phyloP scores from a whole-genome alignment of 2,329 filamentous ascomycete species.

The Colletotrichum sidae region DNA sequence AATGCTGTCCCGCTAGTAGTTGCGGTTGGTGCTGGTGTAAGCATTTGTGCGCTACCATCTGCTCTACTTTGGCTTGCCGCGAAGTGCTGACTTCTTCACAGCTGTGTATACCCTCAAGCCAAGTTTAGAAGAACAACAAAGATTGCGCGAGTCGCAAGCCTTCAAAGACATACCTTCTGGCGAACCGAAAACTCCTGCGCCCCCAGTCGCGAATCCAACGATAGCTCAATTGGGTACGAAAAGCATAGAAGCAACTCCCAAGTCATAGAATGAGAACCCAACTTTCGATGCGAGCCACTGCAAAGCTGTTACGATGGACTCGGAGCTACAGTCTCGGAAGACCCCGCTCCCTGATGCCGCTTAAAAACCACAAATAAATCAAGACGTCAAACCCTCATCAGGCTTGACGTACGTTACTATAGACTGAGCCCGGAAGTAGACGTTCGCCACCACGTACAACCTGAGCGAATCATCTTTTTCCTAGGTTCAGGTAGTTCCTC shows the following conservation, averaged over 20 bases:
- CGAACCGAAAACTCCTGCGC: conserved; percentile 4
- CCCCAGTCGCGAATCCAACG: conserved; percentile 2
- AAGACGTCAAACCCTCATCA: too few species aligned
- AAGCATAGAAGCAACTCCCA: not conserved
- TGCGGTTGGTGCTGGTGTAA: conserved; percentile 27
- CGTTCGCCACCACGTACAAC: too few species aligned
- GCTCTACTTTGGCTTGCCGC: not conserved
- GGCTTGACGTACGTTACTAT: too few species aligned
- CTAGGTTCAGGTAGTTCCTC: too few species aligned
- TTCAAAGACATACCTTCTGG: not conserved
- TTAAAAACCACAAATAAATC: too few species aligned
- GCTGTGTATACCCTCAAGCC: conserved; percentile 31
- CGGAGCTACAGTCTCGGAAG: too few species aligned
- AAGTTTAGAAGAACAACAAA: conserved; percentile 26
- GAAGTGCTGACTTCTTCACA: conserved; percentile 6
- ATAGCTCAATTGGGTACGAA: not conserved
- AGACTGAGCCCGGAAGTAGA: too few species aligned
- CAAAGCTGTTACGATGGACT: too few species aligned
- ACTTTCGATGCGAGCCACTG: not conserved
- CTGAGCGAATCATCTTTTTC: too few species aligned
- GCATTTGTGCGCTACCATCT: conserved; percentile 22
- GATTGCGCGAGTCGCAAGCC: conserved; percentile 10
- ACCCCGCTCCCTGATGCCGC: too few species aligned
- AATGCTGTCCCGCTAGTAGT: conserved; percentile 26
- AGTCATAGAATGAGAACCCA: not conserved